Evolutionary conservation across 805 yeast species (phyloP).

Genomic region (Kluyveromyces dobzhanskii): DNA sequence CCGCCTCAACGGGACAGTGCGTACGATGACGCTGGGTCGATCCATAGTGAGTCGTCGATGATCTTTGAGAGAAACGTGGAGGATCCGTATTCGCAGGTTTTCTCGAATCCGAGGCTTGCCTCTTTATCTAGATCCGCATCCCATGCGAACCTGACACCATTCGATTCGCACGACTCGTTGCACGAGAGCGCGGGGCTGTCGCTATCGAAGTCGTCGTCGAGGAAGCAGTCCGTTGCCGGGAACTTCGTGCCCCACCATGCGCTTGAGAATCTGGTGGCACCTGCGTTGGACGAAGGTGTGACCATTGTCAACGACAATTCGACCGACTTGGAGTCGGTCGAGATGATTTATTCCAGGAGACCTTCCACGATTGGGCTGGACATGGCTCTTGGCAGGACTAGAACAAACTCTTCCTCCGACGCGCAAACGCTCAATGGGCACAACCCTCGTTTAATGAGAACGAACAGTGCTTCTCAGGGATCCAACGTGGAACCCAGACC

Average conservation of each 20-base stretch:
- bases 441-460: neutral
- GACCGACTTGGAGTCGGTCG: slow-evolving; percentile 59
- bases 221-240: slow-evolving; percentile 21
- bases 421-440: slow-evolving; percentile 9
- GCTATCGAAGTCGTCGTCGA: slow-evolving; percentile 10
- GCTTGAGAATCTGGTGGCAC: slow-evolving; percentile 64
- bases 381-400: slow-evolving; percentile 32
- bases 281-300: slow-evolving; percentile 73
- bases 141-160: slow-evolving; percentile 2
- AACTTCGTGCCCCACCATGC: slow-evolving; percentile 34
- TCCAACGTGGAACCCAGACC: slow-evolving; percentile 8
- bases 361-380: slow-evolving; percentile 44
- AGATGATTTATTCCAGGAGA: slow-evolving; percentile 57
- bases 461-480: slow-evolving; percentile 4
- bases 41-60: slow-evolving; percentile 32
- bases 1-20: neutral
- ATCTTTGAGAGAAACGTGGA: slow-evolving; percentile 65
- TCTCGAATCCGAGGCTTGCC: slow-evolving; percentile 9
- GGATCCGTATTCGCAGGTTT: slow-evolving; percentile 34
- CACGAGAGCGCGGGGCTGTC: neutral
- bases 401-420: slow-evolving; percentile 21
- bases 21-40: slow-evolving; percentile 7
- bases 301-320: slow-evolving; percentile 48
- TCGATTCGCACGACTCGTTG: slow-evolving; percentile 3
- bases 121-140: slow-evolving; percentile 15